Conservation (phyloP, 805 yeast genomes). For the Candida insectalens region DNA sequence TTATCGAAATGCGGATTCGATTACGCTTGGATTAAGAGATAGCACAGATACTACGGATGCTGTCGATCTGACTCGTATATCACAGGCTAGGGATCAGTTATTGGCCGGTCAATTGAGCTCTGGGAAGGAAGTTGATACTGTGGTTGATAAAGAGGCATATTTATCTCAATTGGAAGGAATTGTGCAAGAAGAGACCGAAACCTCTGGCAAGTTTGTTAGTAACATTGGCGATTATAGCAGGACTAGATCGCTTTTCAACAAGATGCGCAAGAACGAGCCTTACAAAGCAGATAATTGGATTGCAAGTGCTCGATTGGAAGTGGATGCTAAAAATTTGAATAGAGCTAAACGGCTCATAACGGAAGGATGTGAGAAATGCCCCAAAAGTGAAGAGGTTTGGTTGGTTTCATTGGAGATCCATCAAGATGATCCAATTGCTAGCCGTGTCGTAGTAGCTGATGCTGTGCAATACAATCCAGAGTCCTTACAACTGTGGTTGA, state of each 20-base stretch:
- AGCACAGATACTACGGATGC: constrained; percentile 17
- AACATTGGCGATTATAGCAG: constrained; percentile 47
- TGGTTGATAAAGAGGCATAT: constrained; percentile 30
- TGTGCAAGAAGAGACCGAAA: constrained; percentile 7
- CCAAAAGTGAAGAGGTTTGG: constrained; percentile 70
- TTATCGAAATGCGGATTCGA: constrained; percentile 76
- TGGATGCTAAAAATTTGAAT: constrained; percentile 42
- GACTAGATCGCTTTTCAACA: constrained; percentile 51
- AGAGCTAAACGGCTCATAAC: constrained; percentile 52
- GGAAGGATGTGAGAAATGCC: constrained; percentile 69
- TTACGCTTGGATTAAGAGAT: constrained; percentile 31
- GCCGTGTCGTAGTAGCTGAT: constrained; percentile 53
- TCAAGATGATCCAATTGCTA: constrained; percentile 29
- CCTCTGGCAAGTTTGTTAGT: constrained; percentile 12
- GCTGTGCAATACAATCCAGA: constrained; percentile 49
- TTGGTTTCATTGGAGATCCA: constrained; percentile 65
- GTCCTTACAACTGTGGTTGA: constrained; percentile 62
- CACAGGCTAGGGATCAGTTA: constrained; percentile 55
- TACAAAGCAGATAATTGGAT: constrained; percentile 74
- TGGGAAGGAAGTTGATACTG: neutral
- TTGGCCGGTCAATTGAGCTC: constrained; percentile 40
- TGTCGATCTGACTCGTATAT: constrained; percentile 41
- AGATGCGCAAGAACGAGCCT: constrained; percentile 67
- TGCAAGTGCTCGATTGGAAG: constrained; percentile 74
- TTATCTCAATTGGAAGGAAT: constrained; percentile 28